Conservation (phyloP, 257 asterid species). For the Mentha longifolia region DNA sequence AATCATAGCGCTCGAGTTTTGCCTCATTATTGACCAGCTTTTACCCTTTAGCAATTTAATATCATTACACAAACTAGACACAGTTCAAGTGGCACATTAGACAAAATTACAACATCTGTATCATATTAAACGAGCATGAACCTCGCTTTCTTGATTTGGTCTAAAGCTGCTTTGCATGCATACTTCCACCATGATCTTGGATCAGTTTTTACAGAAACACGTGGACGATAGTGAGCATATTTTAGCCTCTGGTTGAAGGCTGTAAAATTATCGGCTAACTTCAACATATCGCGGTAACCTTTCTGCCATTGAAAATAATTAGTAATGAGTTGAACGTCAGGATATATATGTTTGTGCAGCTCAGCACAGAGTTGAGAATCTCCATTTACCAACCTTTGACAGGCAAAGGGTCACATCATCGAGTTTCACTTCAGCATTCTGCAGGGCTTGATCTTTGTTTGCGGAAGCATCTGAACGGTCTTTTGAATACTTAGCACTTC, state of each 20-base stretch:
- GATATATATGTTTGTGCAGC: conserved; percentile 15
- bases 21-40: conserved; percentile 15
- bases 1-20: conserved; percentile 14
- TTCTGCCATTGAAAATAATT: conserved; percentile 50
- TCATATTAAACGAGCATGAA: conserved; percentile 33
- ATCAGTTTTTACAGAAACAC: conserved; percentile 57
- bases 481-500: conserved; percentile 83
- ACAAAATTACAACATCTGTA: conserved; percentile 13
- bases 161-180: conserved; percentile 74
- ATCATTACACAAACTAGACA: neutral
- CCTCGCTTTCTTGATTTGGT: conserved; percentile 87
- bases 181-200: conserved; percentile 97
- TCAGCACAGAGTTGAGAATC: conserved; percentile 14
- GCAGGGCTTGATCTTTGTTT: conserved; percentile 63
- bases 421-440: conserved; percentile 79
- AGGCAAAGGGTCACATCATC: conserved; percentile 94
- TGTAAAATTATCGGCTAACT: conserved; percentile 91
- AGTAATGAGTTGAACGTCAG: conserved; percentile 11
- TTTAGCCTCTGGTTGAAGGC: conserved; percentile 89
- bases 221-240: conserved; percentile 92
- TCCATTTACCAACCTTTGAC: conserved; percentile 69
- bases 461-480: conserved; percentile 65
- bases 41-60: conserved; percentile 21
- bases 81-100: neutral
- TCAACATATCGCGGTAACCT: conserved; percentile 84